These are phyloP conservation scores for Geotrichum restrictum DNA, from an alignment of 1,139 yeast species.

Conservation along the genomic window DNA sequence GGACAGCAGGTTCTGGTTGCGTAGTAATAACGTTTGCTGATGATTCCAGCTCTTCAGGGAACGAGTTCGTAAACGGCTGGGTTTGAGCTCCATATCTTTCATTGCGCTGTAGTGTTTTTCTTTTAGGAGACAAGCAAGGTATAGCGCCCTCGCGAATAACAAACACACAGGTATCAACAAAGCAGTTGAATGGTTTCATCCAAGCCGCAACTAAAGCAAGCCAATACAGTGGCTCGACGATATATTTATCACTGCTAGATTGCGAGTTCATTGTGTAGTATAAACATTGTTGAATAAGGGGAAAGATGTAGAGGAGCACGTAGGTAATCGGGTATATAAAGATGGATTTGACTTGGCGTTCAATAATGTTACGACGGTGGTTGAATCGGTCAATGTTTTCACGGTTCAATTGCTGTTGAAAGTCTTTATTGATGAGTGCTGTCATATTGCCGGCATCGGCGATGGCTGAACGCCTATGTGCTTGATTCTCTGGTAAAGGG, in stretches of 20 bases:
- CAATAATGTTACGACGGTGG: constrained; percentile 59
- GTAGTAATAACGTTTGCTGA: too few species aligned
- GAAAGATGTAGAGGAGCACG: constrained; percentile 74
- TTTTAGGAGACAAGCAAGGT: constrained; percentile 13
- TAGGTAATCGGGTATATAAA: constrained; percentile 84
- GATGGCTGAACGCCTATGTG: neutral
- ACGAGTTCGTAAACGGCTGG: neutral
- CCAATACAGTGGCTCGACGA: constrained; percentile 55
- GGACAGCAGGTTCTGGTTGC: too few species aligned
- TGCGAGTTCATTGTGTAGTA: constrained; percentile 41
- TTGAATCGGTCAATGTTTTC: constrained; percentile 59
- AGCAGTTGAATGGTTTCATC: constrained; percentile 76
- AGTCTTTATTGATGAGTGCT: constrained; percentile 36
- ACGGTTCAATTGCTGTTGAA: constrained; percentile 44
- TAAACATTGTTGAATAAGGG: constrained; percentile 65
- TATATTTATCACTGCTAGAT: neutral
- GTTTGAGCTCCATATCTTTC: neutral
- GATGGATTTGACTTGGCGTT: constrained; percentile 73
- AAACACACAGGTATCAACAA: constrained; percentile 72
- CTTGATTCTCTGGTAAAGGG: neutral
- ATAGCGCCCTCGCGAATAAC: constrained; percentile 57
- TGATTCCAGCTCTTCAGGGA: neutral
- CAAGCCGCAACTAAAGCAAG: constrained; percentile 64
- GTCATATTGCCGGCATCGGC: neutral
- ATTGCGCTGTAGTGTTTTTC: neutral